Conservation (phyloP, 768 basidiomycete genomes). For the Lentinus tigrinus region DNA sequence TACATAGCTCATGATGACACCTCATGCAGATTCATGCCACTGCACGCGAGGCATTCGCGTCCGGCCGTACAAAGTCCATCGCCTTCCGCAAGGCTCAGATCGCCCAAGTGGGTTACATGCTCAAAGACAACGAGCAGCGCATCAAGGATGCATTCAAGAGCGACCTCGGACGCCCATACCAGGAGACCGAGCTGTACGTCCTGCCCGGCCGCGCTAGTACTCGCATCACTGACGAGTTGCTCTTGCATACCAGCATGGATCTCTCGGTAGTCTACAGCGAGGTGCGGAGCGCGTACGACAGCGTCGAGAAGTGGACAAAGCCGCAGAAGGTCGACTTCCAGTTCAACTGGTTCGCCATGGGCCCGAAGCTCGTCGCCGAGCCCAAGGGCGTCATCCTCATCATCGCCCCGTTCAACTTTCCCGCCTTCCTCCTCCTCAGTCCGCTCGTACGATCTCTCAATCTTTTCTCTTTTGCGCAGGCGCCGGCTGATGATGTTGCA, state of each 20-base stretch:
- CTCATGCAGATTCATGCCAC: conserved; percentile 57
- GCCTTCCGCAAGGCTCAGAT: conserved; percentile 73
- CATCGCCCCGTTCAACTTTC: conserved; percentile 77
- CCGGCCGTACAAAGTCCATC: conserved; percentile 64
- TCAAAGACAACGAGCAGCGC: conserved; percentile 67
- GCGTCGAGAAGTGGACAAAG: conserved; percentile 72
- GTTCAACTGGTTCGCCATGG: conserved; percentile 56
- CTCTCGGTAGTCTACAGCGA: conserved; percentile 51
- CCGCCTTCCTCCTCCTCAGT: conserved; percentile 54
- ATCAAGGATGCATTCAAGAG: conserved; percentile 56
- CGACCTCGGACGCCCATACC: conserved; percentile 62
- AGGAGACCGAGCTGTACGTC: conserved; percentile 55
- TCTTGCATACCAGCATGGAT: conserved; percentile 52
- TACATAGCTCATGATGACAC: neutral
- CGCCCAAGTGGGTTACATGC: conserved; percentile 64
- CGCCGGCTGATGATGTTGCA: neutral
- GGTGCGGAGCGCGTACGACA: conserved; percentile 51
- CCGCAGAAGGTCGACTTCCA: conserved; percentile 56
- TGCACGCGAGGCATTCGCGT: conserved; percentile 54
- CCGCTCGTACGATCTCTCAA: conserved; percentile 48
- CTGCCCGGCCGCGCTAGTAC: neutral
- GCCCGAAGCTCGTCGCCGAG: conserved; percentile 66
- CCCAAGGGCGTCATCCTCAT: conserved; percentile 73
- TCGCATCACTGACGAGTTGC: neutral
- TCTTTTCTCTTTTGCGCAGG: neutral